Conservation (phyloP, 768 basidiomycete genomes). For the Filobasidium floriforme region DNA sequence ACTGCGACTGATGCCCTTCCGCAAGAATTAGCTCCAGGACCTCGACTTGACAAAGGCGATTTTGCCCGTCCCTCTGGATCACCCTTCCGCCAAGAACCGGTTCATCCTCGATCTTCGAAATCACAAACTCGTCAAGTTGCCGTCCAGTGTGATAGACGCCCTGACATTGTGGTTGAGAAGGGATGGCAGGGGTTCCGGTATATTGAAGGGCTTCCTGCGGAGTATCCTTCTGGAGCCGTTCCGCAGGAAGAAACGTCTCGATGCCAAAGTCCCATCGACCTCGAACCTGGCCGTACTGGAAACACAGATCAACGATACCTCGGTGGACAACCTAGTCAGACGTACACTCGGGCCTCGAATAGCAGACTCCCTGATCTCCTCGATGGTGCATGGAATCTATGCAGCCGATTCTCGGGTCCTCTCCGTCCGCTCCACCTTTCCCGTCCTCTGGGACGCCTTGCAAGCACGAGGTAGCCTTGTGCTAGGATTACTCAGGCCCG, state of each 20-base stretch:
- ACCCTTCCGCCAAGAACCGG: slow-evolving; percentile 68
- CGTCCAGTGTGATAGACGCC: slow-evolving; percentile 47
- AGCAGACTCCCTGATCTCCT: slow-evolving; percentile 66
- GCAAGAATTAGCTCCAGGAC: slow-evolving; percentile 60
- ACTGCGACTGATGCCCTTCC: slow-evolving; percentile 16
- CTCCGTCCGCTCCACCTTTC: slow-evolving; percentile 70
- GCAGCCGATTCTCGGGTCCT: slow-evolving; percentile 71
- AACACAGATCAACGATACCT: slow-evolving; percentile 56
- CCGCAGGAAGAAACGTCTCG: slow-evolving; percentile 12
- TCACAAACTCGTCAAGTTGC: slow-evolving; percentile 50
- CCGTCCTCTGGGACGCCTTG: slow-evolving; percentile 62
- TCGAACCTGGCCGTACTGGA: background rate
- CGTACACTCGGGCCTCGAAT: slow-evolving; percentile 66
- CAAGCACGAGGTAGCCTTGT: slow-evolving; percentile 64
- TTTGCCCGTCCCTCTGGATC: slow-evolving; percentile 59
- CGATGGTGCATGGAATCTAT: slow-evolving; percentile 87
- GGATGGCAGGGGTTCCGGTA: background rate
- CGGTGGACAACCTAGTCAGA: slow-evolving; percentile 66
- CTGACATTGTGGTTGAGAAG: slow-evolving; percentile 36
- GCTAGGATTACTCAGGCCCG: slow-evolving; percentile 48
- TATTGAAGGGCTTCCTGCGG: slow-evolving; percentile 49
- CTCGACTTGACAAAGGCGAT: slow-evolving; percentile 58
- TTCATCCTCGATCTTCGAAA: slow-evolving; percentile 53
- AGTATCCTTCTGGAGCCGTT: slow-evolving; percentile 59
- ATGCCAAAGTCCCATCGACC: slow-evolving; percentile 15